These are phyloP conservation scores for Hippophae rhamnoides DNA, from an alignment of 306 rosid species.

Conservation along the genomic window DNA sequence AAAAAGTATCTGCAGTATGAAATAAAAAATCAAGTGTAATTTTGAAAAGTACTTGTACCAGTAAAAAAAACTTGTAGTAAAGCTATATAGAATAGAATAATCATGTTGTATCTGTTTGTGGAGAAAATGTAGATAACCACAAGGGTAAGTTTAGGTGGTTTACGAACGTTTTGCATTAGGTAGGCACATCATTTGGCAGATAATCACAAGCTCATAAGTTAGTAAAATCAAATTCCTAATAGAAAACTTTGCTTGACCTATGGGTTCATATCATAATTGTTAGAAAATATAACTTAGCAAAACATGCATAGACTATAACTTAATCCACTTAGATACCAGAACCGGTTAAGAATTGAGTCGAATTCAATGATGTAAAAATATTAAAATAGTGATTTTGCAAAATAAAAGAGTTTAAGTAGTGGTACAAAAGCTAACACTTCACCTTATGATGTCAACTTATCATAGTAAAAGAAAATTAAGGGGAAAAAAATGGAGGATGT, in stretches of 20 bases:
- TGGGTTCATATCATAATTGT: no score
- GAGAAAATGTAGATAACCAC: neutral
- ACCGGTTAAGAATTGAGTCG: neutral
- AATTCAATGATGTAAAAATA: neutral
- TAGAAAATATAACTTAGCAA: no score
- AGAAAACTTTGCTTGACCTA: no score
- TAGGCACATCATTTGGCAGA: neutral
- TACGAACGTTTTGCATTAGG: neutral
- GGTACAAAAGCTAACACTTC: no score
- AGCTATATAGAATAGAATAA: neutral
- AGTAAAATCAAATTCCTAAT: no score
- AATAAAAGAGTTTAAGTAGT: no score
- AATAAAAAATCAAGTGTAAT: neutral
- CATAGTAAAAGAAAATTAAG: no score
- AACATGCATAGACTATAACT: no score
- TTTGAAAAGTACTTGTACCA: neutral
- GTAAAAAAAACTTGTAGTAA: neutral
- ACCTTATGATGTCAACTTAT: no score
- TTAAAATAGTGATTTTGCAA: no score
- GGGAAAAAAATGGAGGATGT: no score
- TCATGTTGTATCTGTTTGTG: neutral
- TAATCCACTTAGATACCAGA: neutral
- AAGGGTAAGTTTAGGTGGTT: neutral
- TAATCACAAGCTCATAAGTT: no score
- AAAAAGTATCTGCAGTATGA: conserved; percentile 61